Evolutionary conservation across 768 basidiomycete species (phyloP), one percentile per base, ranked within the genome.

Genomic region (Sporobolomyces pararoseus): DNA sequence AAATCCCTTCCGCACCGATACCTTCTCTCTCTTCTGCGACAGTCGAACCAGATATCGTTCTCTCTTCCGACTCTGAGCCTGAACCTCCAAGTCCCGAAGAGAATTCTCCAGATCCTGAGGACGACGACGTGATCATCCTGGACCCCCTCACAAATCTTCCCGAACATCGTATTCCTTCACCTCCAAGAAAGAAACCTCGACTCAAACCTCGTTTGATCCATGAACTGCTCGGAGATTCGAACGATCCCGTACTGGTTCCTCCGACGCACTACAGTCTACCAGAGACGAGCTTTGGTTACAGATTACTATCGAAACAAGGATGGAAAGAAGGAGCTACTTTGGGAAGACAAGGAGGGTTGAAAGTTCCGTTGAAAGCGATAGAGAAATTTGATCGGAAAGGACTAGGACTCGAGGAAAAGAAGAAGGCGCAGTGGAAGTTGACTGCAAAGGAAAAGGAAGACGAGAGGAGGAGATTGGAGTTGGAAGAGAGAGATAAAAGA

Each of bases 311-410:
- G 0, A 29, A 29, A 25, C 67, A 66, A 7, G 72, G 72, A 2
- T 73, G 72, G 72, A 39, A 21, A 6, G 64, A 52, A n/a, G 72
- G 72, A 3, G 13, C 23, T 5, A 34, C 44, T 5, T 52, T 73
- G 17, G 72, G 72, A 39, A 17, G 44, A 37, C 51, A 53, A 21
- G 21, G 47, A 19, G 58, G 44, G 51, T 60, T 73, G 19, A 53
- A 47, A 10, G 72, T 73, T 10, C 72, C 72, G 16, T 35, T 73
- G n/a, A 49, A 55, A 16, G 64, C 64, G 16, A 39, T 35, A 31
- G 72, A 73, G 64, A 73, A 73, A 51, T 65, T 58, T 46, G 72
- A 73, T 58, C 58, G 67, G 19, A 34, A 23, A 34, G 59, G 59
- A n/a, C 35, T 61, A 32, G 59, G 59, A 5, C 19, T 23, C 16